phyloP scores from a whole-genome alignment of 768 basidiomycete genomes.

The Trametes elegans region DNA sequence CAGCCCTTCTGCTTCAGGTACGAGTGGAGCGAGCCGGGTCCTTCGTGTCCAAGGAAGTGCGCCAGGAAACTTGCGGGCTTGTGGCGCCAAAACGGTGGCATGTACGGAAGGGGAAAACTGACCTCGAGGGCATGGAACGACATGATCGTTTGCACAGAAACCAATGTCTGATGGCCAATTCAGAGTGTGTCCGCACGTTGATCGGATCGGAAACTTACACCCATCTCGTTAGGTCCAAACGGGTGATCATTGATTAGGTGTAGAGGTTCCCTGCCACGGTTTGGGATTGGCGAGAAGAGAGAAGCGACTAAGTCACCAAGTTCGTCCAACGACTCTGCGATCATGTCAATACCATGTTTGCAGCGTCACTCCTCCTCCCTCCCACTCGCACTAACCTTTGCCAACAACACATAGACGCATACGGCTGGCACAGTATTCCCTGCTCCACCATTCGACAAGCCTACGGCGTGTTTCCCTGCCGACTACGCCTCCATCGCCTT shows the following conservation, averaged over 20 bases:
- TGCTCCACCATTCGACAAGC: constrained; percentile 81
- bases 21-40: constrained; percentile 86
- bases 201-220: constrained; percentile 45
- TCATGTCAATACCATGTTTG: too few species aligned
- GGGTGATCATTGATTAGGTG: constrained; percentile 73
- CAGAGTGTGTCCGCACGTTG: constrained; percentile 1
- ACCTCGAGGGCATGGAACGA: constrained; percentile 81
- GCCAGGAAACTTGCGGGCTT: constrained; percentile 77
- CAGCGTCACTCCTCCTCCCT: too few species aligned
- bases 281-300: constrained; percentile 70
- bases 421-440: constrained; percentile 77
- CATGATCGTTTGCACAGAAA: constrained; percentile 88
- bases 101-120: constrained; percentile 72
- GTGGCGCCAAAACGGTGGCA: constrained; percentile 70
- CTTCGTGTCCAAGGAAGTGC: constrained; percentile 90
- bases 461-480: constrained; percentile 80
- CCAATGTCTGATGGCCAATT: constrained; percentile 53
- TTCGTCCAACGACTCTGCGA: constrained; percentile 71
- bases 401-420: constrained; percentile 83
- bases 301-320: constrained; percentile 59
- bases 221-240: constrained; percentile 67
- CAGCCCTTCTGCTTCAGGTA: constrained; percentile 89
- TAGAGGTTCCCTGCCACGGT: constrained; percentile 57
- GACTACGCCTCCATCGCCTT: constrained; percentile 73
- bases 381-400: constrained; percentile 47